Percentiles rank a stretch among this genome's conserved stretches.
Conservation (phyloP, 768 basidiomycete species). For the Pleurotus pulmonarius region DNA sequence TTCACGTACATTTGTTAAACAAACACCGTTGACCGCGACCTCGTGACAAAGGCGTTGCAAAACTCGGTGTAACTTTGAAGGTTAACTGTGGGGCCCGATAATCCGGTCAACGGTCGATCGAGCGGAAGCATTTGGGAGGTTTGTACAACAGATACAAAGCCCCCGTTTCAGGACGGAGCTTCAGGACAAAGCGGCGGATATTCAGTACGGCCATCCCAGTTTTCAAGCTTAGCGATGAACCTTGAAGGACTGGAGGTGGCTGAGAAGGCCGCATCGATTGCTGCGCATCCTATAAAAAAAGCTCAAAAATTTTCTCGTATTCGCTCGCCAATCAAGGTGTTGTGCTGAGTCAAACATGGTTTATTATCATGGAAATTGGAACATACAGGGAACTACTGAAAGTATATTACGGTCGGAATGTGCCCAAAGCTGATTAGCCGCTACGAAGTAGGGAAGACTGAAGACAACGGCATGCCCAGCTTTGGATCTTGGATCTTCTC, state of each 20-base stretch:
- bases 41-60: background rate
- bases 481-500: constrained; percentile 48
- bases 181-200: background rate
- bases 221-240: background rate
- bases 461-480: constrained; percentile 67
- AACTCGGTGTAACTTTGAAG: background rate
- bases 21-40: too few species aligned
- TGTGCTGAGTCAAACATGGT: background rate
- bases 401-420: constrained; percentile 22
- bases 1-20: too few species aligned
- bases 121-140: constrained; percentile 13
- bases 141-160: constrained; percentile 10
- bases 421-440: constrained; percentile 74
- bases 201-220: background rate
- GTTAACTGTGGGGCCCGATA: background rate
- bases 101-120: background rate
- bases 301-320: too few species aligned
- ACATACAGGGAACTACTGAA: background rate
- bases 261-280: too few species aligned
- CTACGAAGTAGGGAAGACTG: constrained; percentile 36
- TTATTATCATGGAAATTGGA: background rate
- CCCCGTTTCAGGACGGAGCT: background rate
- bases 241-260: too few species aligned
- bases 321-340: too few species aligned
- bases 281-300: too few species aligned